phyloP scores from a whole-genome alignment of 2,329 filamentous ascomycete genomes.

The Emydomyces testavorans region DNA sequence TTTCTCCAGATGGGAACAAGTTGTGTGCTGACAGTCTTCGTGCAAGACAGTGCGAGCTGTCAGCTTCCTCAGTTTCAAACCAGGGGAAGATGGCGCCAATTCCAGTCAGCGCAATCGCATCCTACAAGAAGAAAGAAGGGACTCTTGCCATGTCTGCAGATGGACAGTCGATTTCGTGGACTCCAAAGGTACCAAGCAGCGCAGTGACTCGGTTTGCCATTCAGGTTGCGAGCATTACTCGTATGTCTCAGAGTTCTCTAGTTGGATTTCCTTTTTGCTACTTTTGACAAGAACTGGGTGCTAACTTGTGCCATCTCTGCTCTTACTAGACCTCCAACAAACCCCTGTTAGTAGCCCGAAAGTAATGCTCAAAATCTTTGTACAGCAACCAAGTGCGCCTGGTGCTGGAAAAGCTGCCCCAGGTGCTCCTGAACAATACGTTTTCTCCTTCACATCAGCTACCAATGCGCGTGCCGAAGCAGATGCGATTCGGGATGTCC shows the following conservation, averaged over 20 bases:
- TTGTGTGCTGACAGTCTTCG: not conserved
- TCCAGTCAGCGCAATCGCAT: slow-evolving; percentile 38
- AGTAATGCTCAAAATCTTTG: slow-evolving; percentile 88
- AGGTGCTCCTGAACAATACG: slow-evolving; percentile 51
- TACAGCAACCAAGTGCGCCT: slow-evolving; percentile 48
- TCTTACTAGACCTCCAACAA: slow-evolving; percentile 68
- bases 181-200: slow-evolving; percentile 47
- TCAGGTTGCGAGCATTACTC: slow-evolving; percentile 65
- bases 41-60: slow-evolving; percentile 7
- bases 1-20: slow-evolving; percentile 12
- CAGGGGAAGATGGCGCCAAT: slow-evolving; percentile 11
- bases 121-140: slow-evolving; percentile 96
- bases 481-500: slow-evolving; percentile 67
- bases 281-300: not conserved
- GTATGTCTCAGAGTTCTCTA: slow-evolving; percentile 52
- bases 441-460: slow-evolving; percentile 79
- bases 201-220: slow-evolving; percentile 56
- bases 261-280: no score
- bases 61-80: not conserved
- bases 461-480: slow-evolving; percentile 69
- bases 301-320: not conserved
- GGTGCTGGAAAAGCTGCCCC: slow-evolving; percentile 31
- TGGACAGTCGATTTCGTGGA: slow-evolving; percentile 68
- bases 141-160: slow-evolving; percentile 64
- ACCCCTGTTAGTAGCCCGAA: slow-evolving; percentile 79